These are phyloP conservation scores for Magnolia kwangsiensis DNA, from an alignment of 164 flowering plant species.

Conservation along the genomic window DNA sequence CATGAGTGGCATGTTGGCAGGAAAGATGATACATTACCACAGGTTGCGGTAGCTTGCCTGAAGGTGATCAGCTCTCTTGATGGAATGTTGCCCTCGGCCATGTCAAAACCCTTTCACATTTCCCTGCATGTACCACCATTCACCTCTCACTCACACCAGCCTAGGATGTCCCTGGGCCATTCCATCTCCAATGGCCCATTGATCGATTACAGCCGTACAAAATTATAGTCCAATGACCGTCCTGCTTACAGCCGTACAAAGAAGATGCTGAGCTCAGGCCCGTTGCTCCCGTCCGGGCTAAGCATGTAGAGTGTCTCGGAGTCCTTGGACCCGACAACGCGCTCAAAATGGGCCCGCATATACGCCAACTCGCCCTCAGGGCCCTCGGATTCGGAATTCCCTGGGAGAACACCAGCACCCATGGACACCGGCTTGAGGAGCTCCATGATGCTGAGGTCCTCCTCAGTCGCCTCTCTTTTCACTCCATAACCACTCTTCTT, in stretches of 20 bases:
- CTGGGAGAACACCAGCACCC: slow-evolving; percentile 85
- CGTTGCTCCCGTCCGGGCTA: slow-evolving; percentile 67
- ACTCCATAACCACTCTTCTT: slow-evolving; percentile 61
- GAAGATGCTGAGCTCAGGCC: slow-evolving; percentile 81
- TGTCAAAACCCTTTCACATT: no score
- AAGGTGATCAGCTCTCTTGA: no score
- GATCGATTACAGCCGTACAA: neutral
- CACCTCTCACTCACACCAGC: no score
- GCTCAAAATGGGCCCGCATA: slow-evolving; percentile 71
- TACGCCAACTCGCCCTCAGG: slow-evolving; percentile 71
- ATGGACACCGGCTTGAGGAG: slow-evolving; percentile 55
- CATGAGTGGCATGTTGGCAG: no score
- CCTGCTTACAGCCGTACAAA: slow-evolving; percentile 51
- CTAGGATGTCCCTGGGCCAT: no score
- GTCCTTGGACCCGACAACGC: slow-evolving; percentile 70
- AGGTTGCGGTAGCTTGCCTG: no score
- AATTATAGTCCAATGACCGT: no score
- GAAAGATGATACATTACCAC: no score
- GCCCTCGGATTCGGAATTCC: slow-evolving; percentile 35
- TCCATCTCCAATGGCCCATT: neutral
- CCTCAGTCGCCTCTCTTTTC: slow-evolving; percentile 54
- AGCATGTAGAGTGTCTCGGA: slow-evolving; percentile 84
- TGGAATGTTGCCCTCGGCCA: no score
- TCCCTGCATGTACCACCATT: no score
- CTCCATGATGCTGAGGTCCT: slow-evolving; percentile 64